These are phyloP conservation scores for Eruca vesicaria DNA, from an alignment of 441 rosid genomes.

Conservation along the genomic window DNA sequence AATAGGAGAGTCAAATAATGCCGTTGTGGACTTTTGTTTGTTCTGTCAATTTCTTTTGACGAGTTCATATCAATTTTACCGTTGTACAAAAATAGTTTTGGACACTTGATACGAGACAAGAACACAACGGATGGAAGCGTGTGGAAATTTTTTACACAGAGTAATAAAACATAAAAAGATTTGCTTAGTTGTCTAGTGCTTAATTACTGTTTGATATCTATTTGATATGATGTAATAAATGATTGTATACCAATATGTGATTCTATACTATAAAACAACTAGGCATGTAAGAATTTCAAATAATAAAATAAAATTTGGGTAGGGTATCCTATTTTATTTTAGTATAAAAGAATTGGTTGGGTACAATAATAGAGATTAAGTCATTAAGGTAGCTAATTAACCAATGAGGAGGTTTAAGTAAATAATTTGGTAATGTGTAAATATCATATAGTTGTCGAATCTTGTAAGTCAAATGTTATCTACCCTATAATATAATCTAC, in stretches of 20 bases:
- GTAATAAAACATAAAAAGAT: background rate
- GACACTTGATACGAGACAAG: conserved; percentile 18
- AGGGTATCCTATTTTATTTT: background rate
- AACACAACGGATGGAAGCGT: background rate
- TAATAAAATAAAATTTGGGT: background rate
- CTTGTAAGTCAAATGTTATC: conserved; percentile 28
- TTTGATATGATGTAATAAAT: background rate
- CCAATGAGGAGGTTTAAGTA: conserved; percentile 24
- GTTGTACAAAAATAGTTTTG: background rate
- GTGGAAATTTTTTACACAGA: background rate
- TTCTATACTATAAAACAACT: background rate
- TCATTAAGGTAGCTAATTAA: conserved; percentile 8
- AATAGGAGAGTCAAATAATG: conserved; percentile 23
- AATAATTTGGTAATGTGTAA: conserved; percentile 31
- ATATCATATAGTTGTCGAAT: conserved; percentile 30
- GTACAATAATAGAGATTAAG: conserved; percentile 24
- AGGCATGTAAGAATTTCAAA: background rate
- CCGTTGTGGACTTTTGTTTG: conserved; percentile 28
- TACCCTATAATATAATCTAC: conserved; percentile 16
- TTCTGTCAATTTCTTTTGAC: conserved; percentile 11
- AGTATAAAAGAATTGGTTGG: conserved; percentile 3
- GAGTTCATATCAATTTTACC: conserved; percentile 14
- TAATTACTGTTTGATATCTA: background rate
- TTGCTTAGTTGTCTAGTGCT: background rate
- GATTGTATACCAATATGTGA: background rate